Conservation (phyloP, 352 stramenopile genomes). For the Bremia lactucae region DNA sequence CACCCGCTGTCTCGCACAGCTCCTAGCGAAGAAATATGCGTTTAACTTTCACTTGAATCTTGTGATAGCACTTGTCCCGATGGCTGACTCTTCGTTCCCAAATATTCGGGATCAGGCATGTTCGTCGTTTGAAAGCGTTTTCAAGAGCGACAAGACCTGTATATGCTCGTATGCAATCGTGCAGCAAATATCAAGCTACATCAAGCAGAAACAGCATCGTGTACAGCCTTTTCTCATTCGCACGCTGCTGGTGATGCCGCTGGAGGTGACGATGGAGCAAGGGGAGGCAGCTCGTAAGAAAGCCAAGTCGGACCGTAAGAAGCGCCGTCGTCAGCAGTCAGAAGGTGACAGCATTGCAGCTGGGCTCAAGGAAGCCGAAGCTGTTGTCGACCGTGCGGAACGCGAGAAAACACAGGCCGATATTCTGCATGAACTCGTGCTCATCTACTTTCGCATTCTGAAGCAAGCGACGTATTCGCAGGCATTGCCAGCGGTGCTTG, state of each 20-base stretch:
- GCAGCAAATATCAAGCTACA: constrained; percentile 74
- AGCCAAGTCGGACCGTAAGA: constrained; percentile 77
- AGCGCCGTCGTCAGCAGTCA: constrained; percentile 62
- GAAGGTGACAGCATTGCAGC: constrained; percentile 80
- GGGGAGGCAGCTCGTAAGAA: constrained; percentile 67
- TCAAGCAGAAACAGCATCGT: constrained; percentile 76
- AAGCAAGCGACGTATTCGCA: constrained; percentile 85
- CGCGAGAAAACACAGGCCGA: constrained; percentile 91
- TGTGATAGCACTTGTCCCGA: constrained; percentile 69
- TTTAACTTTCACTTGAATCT: constrained; percentile 85
- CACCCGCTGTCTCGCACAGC: constrained; percentile 59
- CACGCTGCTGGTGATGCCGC: constrained; percentile 68
- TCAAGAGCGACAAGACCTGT: constrained; percentile 66
- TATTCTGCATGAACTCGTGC: constrained; percentile 89
- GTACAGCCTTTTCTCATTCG: constrained; percentile 66
- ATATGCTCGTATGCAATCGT: constrained; percentile 59
- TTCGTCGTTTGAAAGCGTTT: constrained; percentile 58
- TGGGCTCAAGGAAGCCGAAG: constrained; percentile 91
- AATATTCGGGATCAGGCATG: constrained; percentile 46
- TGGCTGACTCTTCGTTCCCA: constrained; percentile 56
- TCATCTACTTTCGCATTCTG: constrained; percentile 95
- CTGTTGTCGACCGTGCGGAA: constrained; percentile 87
- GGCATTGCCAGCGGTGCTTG: constrained; percentile 87
- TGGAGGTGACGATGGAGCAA: constrained; percentile 82
- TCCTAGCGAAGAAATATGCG: constrained; percentile 74